A percentile compares a stretch with the other conserved stretches of the same genome.
Conservation (phyloP, 768 basidiomycete genomes). For the Mycena alexandri region DNA sequence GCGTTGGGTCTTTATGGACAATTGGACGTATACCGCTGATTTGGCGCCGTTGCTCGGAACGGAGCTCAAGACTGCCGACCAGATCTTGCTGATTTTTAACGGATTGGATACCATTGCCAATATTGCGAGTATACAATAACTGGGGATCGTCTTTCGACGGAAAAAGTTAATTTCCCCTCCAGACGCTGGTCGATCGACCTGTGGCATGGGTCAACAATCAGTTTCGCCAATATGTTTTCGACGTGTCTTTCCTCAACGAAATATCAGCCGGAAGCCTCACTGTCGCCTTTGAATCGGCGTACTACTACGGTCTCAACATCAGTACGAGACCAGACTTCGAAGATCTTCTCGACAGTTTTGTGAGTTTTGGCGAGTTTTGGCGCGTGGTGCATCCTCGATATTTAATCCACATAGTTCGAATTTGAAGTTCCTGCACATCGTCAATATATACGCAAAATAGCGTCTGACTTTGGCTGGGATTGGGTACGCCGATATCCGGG, state of each 20-base stretch:
- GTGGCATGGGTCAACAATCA: conserved; percentile 73
- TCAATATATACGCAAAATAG: conserved; percentile 63
- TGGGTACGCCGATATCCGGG: conserved; percentile 53
- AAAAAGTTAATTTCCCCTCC: conserved; percentile 11
- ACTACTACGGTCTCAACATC: conserved; percentile 67
- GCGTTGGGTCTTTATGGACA: conserved; percentile 57
- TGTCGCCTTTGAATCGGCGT: conserved; percentile 66
- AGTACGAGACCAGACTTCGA: conserved; percentile 63
- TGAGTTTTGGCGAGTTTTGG: conserved; percentile 43
- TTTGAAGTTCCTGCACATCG: conserved; percentile 65
- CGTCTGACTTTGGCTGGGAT: conserved; percentile 73
- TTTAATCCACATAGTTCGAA: conserved; percentile 42
- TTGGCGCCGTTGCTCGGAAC: conserved; percentile 56
- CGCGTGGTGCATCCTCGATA: too few species aligned
- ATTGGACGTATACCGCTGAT: conserved; percentile 72
- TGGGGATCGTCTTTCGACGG: not conserved
- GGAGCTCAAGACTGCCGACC: conserved; percentile 36
- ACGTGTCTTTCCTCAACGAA: conserved; percentile 57
- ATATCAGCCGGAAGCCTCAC: conserved; percentile 55
- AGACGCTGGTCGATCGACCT: conserved; percentile 65
- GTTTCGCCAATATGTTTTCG: conserved; percentile 67
- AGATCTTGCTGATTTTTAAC: conserved; percentile 64
- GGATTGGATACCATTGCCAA: conserved; percentile 71
- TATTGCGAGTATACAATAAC: conserved; percentile 57
- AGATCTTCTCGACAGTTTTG: conserved; percentile 49